Percentiles rank a stretch among this genome's conserved stretches.
Evolutionary conservation across 2,329 filamentous ascomycete genomes (phyloP).

Genomic region (Penicillium sp.): DNA sequence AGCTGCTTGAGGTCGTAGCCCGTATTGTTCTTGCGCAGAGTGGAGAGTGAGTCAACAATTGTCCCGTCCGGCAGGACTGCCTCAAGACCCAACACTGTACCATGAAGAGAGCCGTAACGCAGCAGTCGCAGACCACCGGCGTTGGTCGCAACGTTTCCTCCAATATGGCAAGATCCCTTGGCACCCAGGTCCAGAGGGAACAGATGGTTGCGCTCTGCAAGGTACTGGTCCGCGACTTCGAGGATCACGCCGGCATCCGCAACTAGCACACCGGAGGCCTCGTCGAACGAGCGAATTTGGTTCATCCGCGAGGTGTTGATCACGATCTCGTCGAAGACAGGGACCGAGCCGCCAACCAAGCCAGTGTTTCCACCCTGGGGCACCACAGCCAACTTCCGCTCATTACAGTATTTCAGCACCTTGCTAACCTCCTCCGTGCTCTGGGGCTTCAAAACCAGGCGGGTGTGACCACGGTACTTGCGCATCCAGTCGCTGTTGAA

Average conservation of each 20-base stretch:
- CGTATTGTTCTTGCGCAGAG: constrained; percentile 95
- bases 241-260: constrained; percentile 90
- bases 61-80: constrained; percentile 93
- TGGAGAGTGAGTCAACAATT: constrained; percentile 83
- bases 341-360: constrained; percentile 90
- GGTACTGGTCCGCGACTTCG: constrained; percentile 81
- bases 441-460: constrained; percentile 81
- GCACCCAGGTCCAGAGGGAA: constrained; percentile 97
- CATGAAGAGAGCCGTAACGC: constrained; percentile 91
- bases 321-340: constrained; percentile 98
- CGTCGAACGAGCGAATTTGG: constrained; percentile 85
- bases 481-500: constrained; percentile 99
- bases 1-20: constrained; percentile 97
- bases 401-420: constrained; percentile 93
- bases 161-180: constrained; percentile 95
- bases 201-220: constrained; percentile 80
- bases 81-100: constrained; percentile 88
- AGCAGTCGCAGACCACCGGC: constrained; percentile 88
- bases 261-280: constrained; percentile 86
- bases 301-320: constrained; percentile 91
- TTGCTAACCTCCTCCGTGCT: constrained; percentile 86
- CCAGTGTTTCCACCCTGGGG: constrained; percentile 98
- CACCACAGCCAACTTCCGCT: constrained; percentile 86
- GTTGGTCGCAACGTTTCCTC: constrained; percentile 94
- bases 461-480: constrained; percentile 91